These are phyloP conservation scores for Dactylellina leptospora DNA, from an alignment of 2,329 filamentous ascomycete genomes.

Conservation along the genomic window DNA sequence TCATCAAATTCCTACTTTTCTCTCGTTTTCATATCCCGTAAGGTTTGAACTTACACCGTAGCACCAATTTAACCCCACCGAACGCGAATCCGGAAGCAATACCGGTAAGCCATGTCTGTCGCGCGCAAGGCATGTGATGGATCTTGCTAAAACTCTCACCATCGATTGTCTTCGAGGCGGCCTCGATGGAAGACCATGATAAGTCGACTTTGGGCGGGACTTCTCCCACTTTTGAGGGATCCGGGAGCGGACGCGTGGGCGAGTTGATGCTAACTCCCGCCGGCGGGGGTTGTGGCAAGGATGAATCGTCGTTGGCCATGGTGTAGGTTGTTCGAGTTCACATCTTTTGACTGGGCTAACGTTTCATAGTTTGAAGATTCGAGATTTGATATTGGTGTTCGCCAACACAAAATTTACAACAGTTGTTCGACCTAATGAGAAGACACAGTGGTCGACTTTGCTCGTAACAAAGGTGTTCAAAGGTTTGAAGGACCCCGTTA, in stretches of 20 bases:
- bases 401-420: constrained; percentile 50
- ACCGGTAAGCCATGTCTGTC: constrained; percentile 82
- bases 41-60: constrained; percentile 79
- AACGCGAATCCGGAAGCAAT: constrained; percentile 80
- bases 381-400: not conserved
- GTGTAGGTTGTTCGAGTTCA: constrained; percentile 8
- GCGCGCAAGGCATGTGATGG: constrained; percentile 81
- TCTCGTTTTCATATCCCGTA: not conserved
- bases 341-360: constrained; percentile 16
- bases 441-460: not conserved
- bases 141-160: constrained; percentile 69
- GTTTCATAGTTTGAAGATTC: constrained; percentile 4
- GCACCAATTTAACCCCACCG: constrained; percentile 76
- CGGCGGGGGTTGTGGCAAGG: not conserved
- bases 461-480: not conserved
- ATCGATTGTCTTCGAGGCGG: constrained; percentile 40
- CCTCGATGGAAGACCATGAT: constrained; percentile 5
- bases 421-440: no score
- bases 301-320: constrained; percentile 46
- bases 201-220: constrained; percentile 25
- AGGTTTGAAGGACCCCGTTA: no score
- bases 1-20: no score
- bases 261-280: not conserved
- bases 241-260: constrained; percentile 26
- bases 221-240: constrained; percentile 46